phyloP scores from a whole-genome alignment of 306 rosid species.

The Pueraria montana region DNA sequence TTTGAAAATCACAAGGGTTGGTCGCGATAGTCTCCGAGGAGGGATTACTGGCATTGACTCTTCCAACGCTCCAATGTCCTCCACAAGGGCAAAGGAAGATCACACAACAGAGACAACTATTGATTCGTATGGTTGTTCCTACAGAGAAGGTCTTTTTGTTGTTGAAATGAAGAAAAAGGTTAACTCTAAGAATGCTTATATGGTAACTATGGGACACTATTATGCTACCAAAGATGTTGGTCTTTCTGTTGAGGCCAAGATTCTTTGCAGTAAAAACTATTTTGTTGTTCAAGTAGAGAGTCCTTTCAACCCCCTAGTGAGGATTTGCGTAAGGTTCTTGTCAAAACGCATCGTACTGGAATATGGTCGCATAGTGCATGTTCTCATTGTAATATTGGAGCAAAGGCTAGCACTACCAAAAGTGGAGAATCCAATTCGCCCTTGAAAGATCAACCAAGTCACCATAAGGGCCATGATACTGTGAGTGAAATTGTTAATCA shows the following conservation, averaged over 20 bases:
- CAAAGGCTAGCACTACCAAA: not conserved
- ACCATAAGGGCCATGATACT: not conserved
- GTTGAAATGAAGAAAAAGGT: constrained; percentile 36
- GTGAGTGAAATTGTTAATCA: constrained; percentile 3
- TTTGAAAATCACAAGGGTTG: constrained; percentile 9
- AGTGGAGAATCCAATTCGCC: constrained; percentile 5
- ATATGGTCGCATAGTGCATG: constrained; percentile 41
- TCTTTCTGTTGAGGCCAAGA: constrained; percentile 44
- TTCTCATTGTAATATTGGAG: constrained; percentile 27
- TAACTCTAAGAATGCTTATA: not conserved
- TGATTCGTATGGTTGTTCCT: not conserved
- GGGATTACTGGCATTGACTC: constrained; percentile 37
- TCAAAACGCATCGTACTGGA: not conserved
- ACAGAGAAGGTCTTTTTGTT: constrained; percentile 39
- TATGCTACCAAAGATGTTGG: constrained; percentile 38
- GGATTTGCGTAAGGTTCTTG: constrained; percentile 41
- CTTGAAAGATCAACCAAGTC: constrained; percentile 15
- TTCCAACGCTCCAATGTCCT: not conserved
- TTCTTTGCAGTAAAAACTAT: constrained; percentile 3
- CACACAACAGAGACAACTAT: constrained; percentile 14
- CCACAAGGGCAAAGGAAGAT: constrained; percentile 8
- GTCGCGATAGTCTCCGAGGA: constrained; percentile 12
- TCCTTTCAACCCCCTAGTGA: constrained; percentile 42
- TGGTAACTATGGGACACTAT: constrained; percentile 42
- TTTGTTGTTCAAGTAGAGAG: constrained; percentile 41